phyloP scores from a whole-genome alignment of 352 stramenopile species.

The Pythium folliculosum region DNA sequence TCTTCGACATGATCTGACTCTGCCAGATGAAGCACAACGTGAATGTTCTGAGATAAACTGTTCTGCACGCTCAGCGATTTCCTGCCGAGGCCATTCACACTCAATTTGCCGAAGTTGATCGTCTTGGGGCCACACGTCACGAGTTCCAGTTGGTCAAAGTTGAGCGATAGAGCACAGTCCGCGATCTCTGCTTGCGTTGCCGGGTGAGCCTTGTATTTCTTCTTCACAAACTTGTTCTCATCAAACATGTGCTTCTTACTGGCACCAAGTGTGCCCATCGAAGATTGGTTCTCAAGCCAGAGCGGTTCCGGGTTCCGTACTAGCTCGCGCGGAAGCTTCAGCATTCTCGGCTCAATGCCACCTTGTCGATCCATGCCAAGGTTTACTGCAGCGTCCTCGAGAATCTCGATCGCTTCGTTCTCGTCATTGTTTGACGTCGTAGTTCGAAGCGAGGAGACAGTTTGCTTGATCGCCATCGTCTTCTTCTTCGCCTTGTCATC shows the following conservation, averaged over 20 bases:
- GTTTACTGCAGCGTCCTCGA: conserved; percentile 55
- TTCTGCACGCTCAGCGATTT: conserved; percentile 91
- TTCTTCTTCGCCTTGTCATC: conserved; percentile 34
- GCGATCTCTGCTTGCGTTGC: conserved; percentile 89
- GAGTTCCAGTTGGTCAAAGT: conserved; percentile 77
- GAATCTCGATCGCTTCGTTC: conserved; percentile 37
- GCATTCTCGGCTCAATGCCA: conserved; percentile 43
- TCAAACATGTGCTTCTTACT: conserved; percentile 68
- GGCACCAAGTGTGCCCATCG: conserved; percentile 14
- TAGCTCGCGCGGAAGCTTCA: conserved; percentile 50
- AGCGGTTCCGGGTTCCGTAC: conserved; percentile 51
- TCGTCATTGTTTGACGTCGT: conserved; percentile 41
- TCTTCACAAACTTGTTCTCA: conserved; percentile 89
- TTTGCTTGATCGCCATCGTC: conserved; percentile 45
- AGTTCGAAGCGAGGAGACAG: conserved; percentile 40
- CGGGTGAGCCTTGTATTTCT: conserved; percentile 90
- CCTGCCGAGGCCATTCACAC: conserved; percentile 76
- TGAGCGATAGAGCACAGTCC: conserved; percentile 76
- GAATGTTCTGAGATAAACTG: conserved; percentile 76
- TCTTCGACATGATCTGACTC: conserved; percentile 54
- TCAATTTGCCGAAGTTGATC: conserved; percentile 92
- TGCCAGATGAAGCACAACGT: conserved; percentile 62
- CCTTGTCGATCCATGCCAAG: conserved; percentile 45
- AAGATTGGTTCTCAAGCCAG: conserved; percentile 50
- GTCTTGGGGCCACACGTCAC: conserved; percentile 72